phyloP scores from a whole-genome alignment of 495 filamentous ascomycete genomes.

The Tuber magnatum region DNA sequence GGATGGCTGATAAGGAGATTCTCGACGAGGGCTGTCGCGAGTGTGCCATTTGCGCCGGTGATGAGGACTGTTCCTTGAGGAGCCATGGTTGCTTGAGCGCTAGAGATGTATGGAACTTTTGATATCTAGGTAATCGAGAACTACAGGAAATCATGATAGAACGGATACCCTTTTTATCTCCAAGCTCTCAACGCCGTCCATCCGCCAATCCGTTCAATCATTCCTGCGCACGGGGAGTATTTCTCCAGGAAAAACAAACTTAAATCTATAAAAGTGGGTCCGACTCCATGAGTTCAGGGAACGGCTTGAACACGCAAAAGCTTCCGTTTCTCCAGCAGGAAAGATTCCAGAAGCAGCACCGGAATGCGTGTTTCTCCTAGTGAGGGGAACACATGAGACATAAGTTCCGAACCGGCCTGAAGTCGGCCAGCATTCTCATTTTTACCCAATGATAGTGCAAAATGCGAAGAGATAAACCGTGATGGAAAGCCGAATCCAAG shows the following conservation, averaged over 20 bases:
- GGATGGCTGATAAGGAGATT: background rate
- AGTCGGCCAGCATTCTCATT: background rate
- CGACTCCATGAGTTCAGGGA: background rate
- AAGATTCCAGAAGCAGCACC: constrained; percentile 1
- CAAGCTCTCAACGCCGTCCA: background rate
- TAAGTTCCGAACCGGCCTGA: constrained; percentile 1
- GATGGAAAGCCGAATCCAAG: background rate
- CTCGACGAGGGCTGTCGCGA: background rate
- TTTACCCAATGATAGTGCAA: background rate
- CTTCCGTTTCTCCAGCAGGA: background rate
- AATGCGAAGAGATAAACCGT: background rate
- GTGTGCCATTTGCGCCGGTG: constrained; percentile 1
- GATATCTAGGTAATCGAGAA: background rate
- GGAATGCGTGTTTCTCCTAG: background rate
- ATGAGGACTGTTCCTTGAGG: constrained; percentile 2
- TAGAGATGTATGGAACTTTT: background rate
- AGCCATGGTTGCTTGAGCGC: background rate
- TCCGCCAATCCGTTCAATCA: background rate
- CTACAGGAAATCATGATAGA: background rate
- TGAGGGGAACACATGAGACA: background rate
- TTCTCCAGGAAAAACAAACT: background rate
- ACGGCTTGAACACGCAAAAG: background rate
- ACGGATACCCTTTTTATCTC: background rate
- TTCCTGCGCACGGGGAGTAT: background rate
- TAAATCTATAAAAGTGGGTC: background rate